Base-by-base conservation (phyloP, 2,329 filamentous ascomycete genomes). In the Exophiala oligosperma region DNA sequence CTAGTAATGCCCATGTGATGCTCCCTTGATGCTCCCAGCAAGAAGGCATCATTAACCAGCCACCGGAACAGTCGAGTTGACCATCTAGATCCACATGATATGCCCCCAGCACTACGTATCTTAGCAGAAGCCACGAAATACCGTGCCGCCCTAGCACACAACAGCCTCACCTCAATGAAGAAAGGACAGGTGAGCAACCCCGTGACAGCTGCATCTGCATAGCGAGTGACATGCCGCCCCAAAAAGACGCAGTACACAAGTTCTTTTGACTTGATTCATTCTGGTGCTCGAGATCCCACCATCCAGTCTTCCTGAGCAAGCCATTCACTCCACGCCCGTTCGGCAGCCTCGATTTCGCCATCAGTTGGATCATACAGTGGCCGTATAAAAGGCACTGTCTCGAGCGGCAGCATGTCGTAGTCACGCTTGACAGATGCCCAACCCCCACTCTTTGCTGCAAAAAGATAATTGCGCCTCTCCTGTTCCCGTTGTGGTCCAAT, bases 301-400 rank as follows among this genome's bases (percentile, higher is more conserved):
- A 96, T 96, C 93, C 93, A 97, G 73, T 97, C 93, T 73, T 96
- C 91, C 91, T 97, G 95, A 11, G 91, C 91, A 32, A 97, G 77
- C 93, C 93, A 97, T 68, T 93, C 88, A 71, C 91, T 95, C 94
- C 94, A 99, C 59, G 82, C 86, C 61, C 84, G 82, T 76, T 97
- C 93, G 0, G 92, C 92, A 12, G 79, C 83, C 62, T 90, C 84
- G 61, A 97, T 90, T 76, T 97, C 94, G 23, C 85, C 83, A 68
- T 93, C 86, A 6, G 85, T 84, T 0, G 89, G 86, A 54, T 86
- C 84, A 67, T 89, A 86, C n/a, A 97, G 77, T 3, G 93, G 92
- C 64, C 87, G 86, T 67, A 97, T 77, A 71, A 96, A 97, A 0
- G 94, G 94, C 1, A 96, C 84, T 1, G 84, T 89, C 77, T 97